A percentile compares a stretch with the other conserved stretches of the same genome.
Evolutionary conservation across 2,329 filamentous ascomycete genomes (phyloP).

Genomic region (Trichophyton verrucosum): DNA sequence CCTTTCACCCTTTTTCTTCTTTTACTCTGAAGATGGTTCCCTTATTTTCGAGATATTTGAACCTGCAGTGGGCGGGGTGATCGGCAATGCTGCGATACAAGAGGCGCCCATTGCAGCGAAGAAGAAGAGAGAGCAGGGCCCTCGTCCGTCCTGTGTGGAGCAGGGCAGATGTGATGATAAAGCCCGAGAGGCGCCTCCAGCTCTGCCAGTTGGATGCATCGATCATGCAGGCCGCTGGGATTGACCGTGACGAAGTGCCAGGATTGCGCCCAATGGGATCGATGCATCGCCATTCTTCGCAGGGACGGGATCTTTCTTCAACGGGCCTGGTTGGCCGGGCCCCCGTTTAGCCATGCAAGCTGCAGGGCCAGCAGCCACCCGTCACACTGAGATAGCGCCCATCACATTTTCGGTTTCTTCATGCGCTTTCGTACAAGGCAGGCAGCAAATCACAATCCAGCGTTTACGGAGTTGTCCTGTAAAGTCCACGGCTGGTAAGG

Average conservation of each 20-base stretch:
- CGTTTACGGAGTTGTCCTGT: not conserved
- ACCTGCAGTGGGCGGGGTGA: not conserved
- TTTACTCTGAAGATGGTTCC: not conserved
- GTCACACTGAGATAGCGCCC: not conserved
- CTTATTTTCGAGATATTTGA: slow-evolving; percentile 3
- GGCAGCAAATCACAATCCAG: not conserved
- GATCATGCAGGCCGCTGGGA: not conserved
- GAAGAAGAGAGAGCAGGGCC: not conserved
- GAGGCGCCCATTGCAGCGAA: not conserved
- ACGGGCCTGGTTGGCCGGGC: not conserved
- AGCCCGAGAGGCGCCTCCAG: not conserved
- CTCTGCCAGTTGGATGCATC: not conserved
- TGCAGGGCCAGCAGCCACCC: not conserved
- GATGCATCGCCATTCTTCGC: not conserved
- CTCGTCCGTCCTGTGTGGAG: not conserved
- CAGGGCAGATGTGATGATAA: not conserved
- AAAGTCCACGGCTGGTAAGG: not conserved
- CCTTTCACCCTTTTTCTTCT: not conserved
- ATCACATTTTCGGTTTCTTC: slow-evolving; percentile 3
- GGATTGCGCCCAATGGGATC: not conserved
- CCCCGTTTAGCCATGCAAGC: not conserved
- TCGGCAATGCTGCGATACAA: not conserved
- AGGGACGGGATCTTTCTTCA: not conserved
- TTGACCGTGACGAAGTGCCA: not conserved
- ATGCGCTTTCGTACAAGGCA: not conserved